Percentiles rank a stretch among this genome's conserved stretches.
Conservation (phyloP, 768 basidiomycete species). For the Pleurotus eryngii region DNA sequence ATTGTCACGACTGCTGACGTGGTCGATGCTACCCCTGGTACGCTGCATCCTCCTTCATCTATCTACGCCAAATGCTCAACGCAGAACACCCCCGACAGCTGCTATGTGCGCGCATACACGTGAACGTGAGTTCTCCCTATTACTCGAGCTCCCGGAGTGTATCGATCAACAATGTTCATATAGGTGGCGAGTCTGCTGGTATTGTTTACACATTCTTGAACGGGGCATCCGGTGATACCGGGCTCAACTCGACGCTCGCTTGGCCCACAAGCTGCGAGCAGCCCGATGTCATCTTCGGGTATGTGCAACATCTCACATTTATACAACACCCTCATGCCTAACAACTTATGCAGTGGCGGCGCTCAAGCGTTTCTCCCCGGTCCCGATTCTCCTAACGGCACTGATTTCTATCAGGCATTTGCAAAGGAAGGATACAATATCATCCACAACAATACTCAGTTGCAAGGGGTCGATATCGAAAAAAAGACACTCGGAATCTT, state of each 20-base stretch:
- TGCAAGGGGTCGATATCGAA: conserved; percentile 27
- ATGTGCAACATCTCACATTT: conserved; percentile 2
- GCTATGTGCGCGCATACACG: conserved; percentile 40
- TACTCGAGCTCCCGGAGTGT: background rate
- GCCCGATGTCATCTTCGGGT: conserved; percentile 44
- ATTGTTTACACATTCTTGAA: conserved; percentile 36
- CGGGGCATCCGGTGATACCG: conserved; percentile 16
- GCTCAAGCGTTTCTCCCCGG: conserved; percentile 41
- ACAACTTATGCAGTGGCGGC: conserved; percentile 30
- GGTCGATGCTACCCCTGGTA: conserved; percentile 42
- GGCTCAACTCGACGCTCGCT: conserved; percentile 27
- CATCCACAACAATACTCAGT: conserved; percentile 31
- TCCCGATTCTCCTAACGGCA: conserved; percentile 31
- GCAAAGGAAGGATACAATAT: conserved; percentile 37
- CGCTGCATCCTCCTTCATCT: background rate
- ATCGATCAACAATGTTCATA: background rate
- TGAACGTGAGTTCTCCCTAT: conserved; percentile 24
- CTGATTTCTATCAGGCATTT: conserved; percentile 41
- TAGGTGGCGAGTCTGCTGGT: conserved; percentile 26
- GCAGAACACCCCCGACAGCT: conserved; percentile 17
- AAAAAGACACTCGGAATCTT: conserved; percentile 42
- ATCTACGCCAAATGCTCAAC: too few relatives aligned
- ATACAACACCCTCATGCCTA: background rate
- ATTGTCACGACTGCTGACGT: conserved; percentile 43
- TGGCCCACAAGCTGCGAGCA: conserved; percentile 41